A percentile compares a stretch with the other conserved stretches of the same genome.
These are phyloP conservation scores for Nasturtium officinale DNA, from an alignment of 345 rosid species.

Conservation along the genomic window DNA sequence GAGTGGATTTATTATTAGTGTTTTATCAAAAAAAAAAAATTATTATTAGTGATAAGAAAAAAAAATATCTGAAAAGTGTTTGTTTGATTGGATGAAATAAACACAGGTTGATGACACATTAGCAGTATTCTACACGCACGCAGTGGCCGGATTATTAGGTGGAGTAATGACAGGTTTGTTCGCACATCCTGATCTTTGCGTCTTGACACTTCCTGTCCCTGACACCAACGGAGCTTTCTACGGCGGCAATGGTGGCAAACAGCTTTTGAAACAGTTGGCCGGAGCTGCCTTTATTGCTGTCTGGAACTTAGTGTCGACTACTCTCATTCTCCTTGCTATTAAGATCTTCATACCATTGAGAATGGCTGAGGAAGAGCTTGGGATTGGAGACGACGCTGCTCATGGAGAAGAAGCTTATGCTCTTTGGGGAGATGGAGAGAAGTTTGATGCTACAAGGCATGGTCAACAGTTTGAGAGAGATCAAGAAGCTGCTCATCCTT, in stretches of 20 bases:
- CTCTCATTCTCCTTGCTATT: constrained; percentile 61
- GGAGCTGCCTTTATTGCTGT: constrained; percentile 66
- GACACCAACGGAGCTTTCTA: constrained; percentile 76
- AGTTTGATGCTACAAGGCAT: constrained; percentile 68
- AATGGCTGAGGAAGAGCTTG: constrained; percentile 80
- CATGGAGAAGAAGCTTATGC: constrained; percentile 98
- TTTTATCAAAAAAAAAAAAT: too few species aligned
- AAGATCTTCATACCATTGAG: constrained; percentile 69
- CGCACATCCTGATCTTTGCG: constrained; percentile 76
- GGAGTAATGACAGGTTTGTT: constrained; percentile 79
- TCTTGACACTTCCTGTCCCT: constrained; percentile 42
- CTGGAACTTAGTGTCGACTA: constrained; percentile 71
- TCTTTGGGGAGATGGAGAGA: constrained; percentile 97
- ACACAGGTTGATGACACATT: constrained; percentile 83
- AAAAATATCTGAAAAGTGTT: background rate
- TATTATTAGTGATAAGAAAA: background rate
- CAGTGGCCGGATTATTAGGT: constrained; percentile 85
- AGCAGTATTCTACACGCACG: constrained; percentile 94
- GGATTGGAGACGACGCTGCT: constrained; percentile 86
- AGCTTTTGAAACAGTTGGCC: constrained; percentile 71
- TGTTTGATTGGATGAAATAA: background rate
- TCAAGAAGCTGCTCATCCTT: constrained; percentile 50
- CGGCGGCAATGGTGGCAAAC: constrained; percentile 67
- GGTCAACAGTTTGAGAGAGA: constrained; percentile 46
- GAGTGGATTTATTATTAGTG: background rate